Conservation (phyloP, 306 rosid species). For the Albizia julibrissin region DNA sequence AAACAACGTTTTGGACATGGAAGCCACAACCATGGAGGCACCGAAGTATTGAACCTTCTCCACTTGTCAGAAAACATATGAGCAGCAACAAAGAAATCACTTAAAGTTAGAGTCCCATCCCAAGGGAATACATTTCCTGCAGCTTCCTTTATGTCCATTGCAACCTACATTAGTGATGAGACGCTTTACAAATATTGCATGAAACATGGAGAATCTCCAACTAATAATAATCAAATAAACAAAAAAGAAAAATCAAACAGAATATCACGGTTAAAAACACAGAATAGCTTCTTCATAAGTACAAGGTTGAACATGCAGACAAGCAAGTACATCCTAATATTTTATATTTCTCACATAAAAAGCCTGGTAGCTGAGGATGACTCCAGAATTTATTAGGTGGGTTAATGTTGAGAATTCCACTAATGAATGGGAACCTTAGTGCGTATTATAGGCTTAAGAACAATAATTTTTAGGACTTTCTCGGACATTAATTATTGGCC, state of each 20-base stretch:
- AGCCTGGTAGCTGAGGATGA: not conserved
- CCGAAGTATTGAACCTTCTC: slow-evolving; percentile 48
- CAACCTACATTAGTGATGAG: slow-evolving; percentile 14
- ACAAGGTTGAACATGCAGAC: not conserved
- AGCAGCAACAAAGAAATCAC: slow-evolving; percentile 61
- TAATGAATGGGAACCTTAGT: not conserved
- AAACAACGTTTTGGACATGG: slow-evolving; percentile 42
- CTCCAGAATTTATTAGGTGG: not conserved
- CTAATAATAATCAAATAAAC: not conserved
- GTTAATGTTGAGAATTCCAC: not conserved
- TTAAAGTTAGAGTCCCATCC: slow-evolving; percentile 66
- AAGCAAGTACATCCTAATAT: not conserved
- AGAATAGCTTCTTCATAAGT: not conserved
- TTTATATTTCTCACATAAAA: not conserved
- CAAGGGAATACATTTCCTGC: slow-evolving; percentile 35
- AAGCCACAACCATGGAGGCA: slow-evolving; percentile 77
- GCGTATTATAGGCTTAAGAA: not conserved
- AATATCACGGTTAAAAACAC: not conserved
- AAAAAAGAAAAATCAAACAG: not conserved
- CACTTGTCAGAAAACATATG: slow-evolving; percentile 56
- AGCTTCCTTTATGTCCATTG: slow-evolving; percentile 33
- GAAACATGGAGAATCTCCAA: not conserved
- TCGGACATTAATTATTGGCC: not conserved
- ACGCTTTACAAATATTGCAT: not conserved
- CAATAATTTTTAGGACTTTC: not conserved